Evolutionary conservation across 805 yeast species (phyloP), one percentile per base, ranked within the genome.

Genomic region (Sporopachydermia lactativora): DNA sequence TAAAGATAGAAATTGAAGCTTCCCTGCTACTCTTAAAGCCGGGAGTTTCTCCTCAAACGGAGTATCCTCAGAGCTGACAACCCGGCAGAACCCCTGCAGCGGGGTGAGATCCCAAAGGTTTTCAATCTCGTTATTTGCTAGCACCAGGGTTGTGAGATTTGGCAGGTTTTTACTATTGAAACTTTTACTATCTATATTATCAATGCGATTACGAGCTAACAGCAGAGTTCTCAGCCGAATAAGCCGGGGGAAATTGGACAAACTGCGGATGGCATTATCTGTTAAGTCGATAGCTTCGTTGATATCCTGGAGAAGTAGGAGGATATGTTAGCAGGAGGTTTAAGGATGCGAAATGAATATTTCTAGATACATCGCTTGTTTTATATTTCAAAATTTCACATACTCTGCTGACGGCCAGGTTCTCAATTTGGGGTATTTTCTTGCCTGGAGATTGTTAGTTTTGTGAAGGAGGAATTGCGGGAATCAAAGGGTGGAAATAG

Each of bases 261-360:
- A 47, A 2, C 64, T 65, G 1, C 66, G 57, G n/a, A 89, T 59
- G 24, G 73, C 78, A 57, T 89, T 89, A 51, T 80, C 77, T 1
- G 89, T 73, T 19, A 89, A 53, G 54, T 89, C 96, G 2, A 89
- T 58, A 13, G 68, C 73, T 44, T 68, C 77, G 53, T 59, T 63
- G 35, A 51, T 61, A 53, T 67, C 73, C 37, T 48, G 19, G 3
- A 6, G 8, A 24, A n/a, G 13, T 24, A 24, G n/a, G 31, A 8
- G 8, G 31, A n/a, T 24, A n/a, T n/a, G n/a, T n/a, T n/a, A n/a
- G n/a, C n/a, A n/a, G n/a, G n/a, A n/a, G n/a, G n/a, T n/a, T n/a
- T n/a, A n/a, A n/a, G n/a, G n/a, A n/a, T n/a, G n/a, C n/a, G n/a
- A n/a, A n/a, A n/a, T n/a, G n/a, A n/a, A n/a, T n/a, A n/a, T n/a